phyloP scores from a whole-genome alignment of 306 rosid species.

The Rosa rugosa region DNA sequence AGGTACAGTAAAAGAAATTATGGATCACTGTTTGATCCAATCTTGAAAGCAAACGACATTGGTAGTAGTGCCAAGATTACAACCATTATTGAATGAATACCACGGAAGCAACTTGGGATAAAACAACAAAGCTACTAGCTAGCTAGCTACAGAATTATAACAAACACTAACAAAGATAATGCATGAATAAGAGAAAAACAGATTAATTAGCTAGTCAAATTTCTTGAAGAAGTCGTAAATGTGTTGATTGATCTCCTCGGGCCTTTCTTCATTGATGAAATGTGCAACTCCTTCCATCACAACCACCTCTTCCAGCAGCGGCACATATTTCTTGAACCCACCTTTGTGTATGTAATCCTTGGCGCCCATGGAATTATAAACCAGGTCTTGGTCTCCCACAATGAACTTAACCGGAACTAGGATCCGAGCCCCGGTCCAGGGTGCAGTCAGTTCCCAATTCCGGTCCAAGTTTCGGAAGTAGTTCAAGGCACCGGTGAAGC shows the following conservation, averaged over 20 bases:
- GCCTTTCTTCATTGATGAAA: constrained; percentile 33
- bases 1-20: too few relatives aligned
- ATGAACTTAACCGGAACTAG: constrained; percentile 31
- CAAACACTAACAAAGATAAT: neutral
- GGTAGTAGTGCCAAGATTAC: too few relatives aligned
- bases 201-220: neutral
- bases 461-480: constrained; percentile 24
- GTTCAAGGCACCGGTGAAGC: constrained; percentile 33
- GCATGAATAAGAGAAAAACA: neutral
- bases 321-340: constrained; percentile 26
- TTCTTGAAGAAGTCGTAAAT: constrained; percentile 29
- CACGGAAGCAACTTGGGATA: neutral
- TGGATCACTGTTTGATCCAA: too few relatives aligned
- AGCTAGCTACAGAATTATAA: neutral
- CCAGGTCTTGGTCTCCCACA: constrained; percentile 26
- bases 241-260: constrained; percentile 26
- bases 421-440: constrained; percentile 30
- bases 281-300: constrained; percentile 39
- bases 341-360: constrained; percentile 33
- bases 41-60: too few relatives aligned
- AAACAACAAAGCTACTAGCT: neutral
- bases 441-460: constrained; percentile 37
- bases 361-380: constrained; percentile 19
- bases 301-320: constrained; percentile 25
- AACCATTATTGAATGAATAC: neutral